These are phyloP conservation scores for Ceratobasidium sp. DNA, from an alignment of 1,284 basidiomycete species.

Conservation along the genomic window DNA sequence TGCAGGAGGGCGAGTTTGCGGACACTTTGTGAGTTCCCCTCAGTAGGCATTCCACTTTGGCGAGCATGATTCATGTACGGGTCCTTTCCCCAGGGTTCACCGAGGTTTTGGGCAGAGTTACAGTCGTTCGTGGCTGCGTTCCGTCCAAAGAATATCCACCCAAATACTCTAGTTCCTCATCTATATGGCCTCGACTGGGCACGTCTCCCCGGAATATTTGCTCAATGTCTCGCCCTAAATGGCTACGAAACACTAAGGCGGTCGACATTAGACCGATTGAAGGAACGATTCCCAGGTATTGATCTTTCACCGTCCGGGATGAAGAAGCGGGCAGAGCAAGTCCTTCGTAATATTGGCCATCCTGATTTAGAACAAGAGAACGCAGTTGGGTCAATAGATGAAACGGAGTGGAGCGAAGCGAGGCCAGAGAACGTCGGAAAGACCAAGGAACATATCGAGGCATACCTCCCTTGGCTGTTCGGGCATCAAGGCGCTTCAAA, in stretches of 20 bases:
- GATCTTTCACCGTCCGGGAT: conserved; percentile 1
- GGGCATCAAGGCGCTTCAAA: neutral
- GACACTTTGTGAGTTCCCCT: conserved; percentile 62
- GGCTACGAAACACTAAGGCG: conserved; percentile 12
- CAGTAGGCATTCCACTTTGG: neutral
- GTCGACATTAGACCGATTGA: conserved; percentile 1
- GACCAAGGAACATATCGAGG: conserved; percentile 8
- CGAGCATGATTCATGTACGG: conserved; percentile 59
- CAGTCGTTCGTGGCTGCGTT: conserved; percentile 80
- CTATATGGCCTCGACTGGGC: conserved; percentile 72
- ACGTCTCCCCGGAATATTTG: conserved; percentile 71
- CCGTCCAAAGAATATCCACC: conserved; percentile 72
- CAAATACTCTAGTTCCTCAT: conserved; percentile 75
- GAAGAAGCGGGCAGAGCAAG: neutral
- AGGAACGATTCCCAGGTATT: conserved; percentile 9
- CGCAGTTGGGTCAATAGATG: neutral
- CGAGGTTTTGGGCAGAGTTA: conserved; percentile 68
- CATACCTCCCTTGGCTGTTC: conserved; percentile 15
- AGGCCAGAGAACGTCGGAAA: neutral
- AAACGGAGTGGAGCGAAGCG: neutral
- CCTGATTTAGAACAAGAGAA: conserved; percentile 16
- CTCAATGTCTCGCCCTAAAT: conserved; percentile 54
- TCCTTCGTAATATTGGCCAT: conserved; percentile 9
- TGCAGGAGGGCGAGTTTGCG: conserved; percentile 58
- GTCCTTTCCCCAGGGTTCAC: conserved; percentile 75